These are phyloP conservation scores for Aethionema arabicum DNA, from an alignment of 345 rosid species.

Conservation along the genomic window DNA sequence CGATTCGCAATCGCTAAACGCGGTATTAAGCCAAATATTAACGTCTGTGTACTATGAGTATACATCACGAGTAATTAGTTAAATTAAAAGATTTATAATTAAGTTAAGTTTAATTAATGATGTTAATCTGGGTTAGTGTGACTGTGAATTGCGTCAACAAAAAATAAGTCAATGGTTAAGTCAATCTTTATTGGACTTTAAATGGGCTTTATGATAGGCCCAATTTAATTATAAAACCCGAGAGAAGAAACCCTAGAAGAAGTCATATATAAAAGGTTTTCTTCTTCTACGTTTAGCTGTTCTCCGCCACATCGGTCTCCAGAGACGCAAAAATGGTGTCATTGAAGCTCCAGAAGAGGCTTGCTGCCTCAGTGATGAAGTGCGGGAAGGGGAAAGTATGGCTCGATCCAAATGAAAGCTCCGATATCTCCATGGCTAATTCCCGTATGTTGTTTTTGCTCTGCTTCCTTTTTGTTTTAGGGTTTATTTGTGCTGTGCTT, in stretches of 20 bases:
- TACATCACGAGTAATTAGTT: too few relatives aligned
- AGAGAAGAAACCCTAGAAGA: slow-evolving; percentile 34
- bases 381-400: slow-evolving; percentile 43
- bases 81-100: too few relatives aligned
- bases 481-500: background rate
- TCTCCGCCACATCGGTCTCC: slow-evolving; percentile 35
- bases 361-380: slow-evolving; percentile 41
- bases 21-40: too few relatives aligned
- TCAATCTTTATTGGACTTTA: background rate
- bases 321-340: slow-evolving; percentile 35
- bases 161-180: too few relatives aligned
- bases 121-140: too few relatives aligned
- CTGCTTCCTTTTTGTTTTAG: background rate
- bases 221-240: slow-evolving; percentile 6
- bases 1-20: too few relatives aligned
- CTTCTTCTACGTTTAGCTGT: slow-evolving; percentile 1
- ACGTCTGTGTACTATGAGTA: too few relatives aligned
- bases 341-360: slow-evolving; percentile 41
- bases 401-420: slow-evolving; percentile 41
- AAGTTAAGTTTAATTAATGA: too few relatives aligned
- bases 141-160: too few relatives aligned
- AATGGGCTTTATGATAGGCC: slow-evolving; percentile 7
- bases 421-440: slow-evolving; percentile 43
- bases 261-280: slow-evolving; percentile 5
- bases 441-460: slow-evolving; percentile 28